Evolutionary conservation across 805 yeast genomes (phyloP), one percentile per base, ranked within the genome.

Genomic region (Teunomyces panamensis): DNA sequence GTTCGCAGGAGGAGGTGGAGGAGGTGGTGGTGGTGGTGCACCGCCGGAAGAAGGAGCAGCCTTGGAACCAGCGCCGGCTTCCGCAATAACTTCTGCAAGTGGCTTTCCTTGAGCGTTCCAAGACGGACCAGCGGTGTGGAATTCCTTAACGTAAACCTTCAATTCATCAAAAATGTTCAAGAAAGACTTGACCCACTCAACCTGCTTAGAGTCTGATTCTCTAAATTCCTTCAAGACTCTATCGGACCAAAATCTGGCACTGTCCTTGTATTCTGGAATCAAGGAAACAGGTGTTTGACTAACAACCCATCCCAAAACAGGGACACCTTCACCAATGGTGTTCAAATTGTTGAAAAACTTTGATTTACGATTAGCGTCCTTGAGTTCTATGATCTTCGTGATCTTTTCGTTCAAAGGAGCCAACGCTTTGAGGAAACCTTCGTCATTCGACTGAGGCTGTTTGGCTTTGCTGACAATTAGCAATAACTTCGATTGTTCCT

Each of bases 221-320:
- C 80, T 89, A 71, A 71, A 83, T 51, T 89, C 96, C 68, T 91
- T 91, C 64, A 91, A 69, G 37, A 92, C 85, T 57, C 96, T 81
- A 69, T 94, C 91, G 9, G 96, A 80, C 90, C 97, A 94, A 69
- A 94, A 94, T 64, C 86, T 92, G 30, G 96, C 87, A 16, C 95
- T 82, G 61, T 94, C 99, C 62, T 85, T 87, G 69, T 84, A 87
- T 54, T 91, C 97, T 3, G 86, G 80, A 48, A 94, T 78, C 54
- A 76, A 79, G 0, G 89, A 80, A 11, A 86, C 80, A 1, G 97
- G 96, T 4, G 89, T 82, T 3, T 77, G 80, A 5, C 80, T 79
- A 14, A 88, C 81, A 52, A 92, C 79, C 99, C 99, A 94, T 20
- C 96, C 96, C 46, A 91, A 74, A 5, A 87, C 89, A 9, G 96